Evolutionary conservation across 345 rosid species (phyloP), one percentile per base, ranked within the genome.

Genomic region (Citrus sp.): DNA sequence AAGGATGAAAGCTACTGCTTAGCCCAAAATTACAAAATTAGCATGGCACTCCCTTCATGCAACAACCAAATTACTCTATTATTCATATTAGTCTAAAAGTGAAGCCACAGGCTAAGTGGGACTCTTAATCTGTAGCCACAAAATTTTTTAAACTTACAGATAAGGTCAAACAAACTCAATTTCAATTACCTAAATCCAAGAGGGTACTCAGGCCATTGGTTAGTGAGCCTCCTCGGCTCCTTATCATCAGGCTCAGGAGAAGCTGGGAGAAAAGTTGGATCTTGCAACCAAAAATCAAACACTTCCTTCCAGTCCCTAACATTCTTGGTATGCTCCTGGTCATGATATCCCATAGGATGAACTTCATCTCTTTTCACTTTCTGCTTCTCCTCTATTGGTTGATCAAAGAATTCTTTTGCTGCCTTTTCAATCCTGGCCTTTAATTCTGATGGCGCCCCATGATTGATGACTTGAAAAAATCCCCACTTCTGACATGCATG

Each of bases 251-350:
- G 89, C 24, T 87, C 90, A 9, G 80, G 64, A 5, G 92, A 86
- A 40, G 94, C 95, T 22, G 99, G 97, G 64, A 87, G 74, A 3
- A 86, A 28, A 10, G 90, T 85, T 5, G 95, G 91, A 25, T 91
- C 97, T 55, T 85, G 80, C 70, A 88, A 80, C 70, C 85, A 74
- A 70, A 89, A 90, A 65, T 95, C 99, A 61, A 93, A 91, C 6
- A 93, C 86, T 71, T 95, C 98, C 82, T 92, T 95, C 99, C 99
- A 95, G 65, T 95, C 98, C 75, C 93, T 86, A 80, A 95, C 92
- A 80, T 93, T 95, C 82, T 95, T 95, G 10, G 99, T 95, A 77
- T 91, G 97, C 77, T 95, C 97, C 19, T 87, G 78, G 58, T 95
- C 94, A 83, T 91, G 75, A 64, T 85, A 95, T 2, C 99, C 99